Evolutionary conservation across 306 rosid genomes (phyloP), one percentile per base, ranked within the genome.

Genomic region (Dalbergia cochinchinensis): DNA sequence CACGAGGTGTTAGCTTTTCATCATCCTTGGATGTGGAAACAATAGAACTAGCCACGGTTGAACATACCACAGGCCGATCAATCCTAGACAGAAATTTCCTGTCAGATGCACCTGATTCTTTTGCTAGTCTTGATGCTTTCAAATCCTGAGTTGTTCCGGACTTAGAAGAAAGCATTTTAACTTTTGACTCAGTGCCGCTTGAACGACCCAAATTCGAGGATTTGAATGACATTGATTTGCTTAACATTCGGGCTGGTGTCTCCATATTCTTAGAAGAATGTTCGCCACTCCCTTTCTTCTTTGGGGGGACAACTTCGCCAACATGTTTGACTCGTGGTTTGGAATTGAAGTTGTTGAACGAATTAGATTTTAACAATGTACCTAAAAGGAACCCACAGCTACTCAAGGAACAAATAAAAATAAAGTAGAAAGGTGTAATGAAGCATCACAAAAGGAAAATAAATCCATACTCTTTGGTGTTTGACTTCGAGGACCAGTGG

Each of bases 191-290:
- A 61, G 86, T 34, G 58, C 82, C 80, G 83, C 61, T 80, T 11
- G 78, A 47, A 60, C 90, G 90, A 20, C 94, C 84, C 67, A 81
- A 78, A 81, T 67, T 85, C 0, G 85, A 41, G 54, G 90, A 82
- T 88, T 84, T 94, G 65, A 90, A 94, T 33, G 97, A 94, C 82
- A 75, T 58, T 48, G 97, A 87, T 83, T 90, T 94, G 63, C 92
- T 81, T 45, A 91, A 71, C 74, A 77, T 64, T 87, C 92, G 80
- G 20, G 81, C 60, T 65, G 92, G 83, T 72, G 84, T 83, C 75
- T 86, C 97, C 69, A 73, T 41, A 70, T 89, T 92, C 84, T 78
- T 76, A 42, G 85, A 77, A 71, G 62, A 14, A 76, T 94, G 87
- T 72, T 94, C 97, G 64, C 76, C 87, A 74, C 76, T 71, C 44